phyloP scores from a whole-genome alignment of 768 basidiomycete species.

The Phylloporus scabripes region DNA sequence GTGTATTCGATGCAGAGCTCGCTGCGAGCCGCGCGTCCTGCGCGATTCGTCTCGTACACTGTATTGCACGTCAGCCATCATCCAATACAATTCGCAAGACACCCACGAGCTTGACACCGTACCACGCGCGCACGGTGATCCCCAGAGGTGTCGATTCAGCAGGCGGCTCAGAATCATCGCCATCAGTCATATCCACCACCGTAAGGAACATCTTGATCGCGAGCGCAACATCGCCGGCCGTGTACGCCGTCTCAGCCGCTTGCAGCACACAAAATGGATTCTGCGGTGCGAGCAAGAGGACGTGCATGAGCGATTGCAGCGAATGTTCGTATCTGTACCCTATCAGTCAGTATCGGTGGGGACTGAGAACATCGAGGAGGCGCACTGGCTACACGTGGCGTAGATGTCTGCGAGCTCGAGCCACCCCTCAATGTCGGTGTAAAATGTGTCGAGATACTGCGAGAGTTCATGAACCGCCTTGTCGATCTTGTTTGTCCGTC shows the following conservation, averaged over 20 bases:
- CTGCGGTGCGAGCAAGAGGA: slow-evolving; percentile 75
- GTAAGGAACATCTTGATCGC: slow-evolving; percentile 77
- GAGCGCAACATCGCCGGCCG: slow-evolving; percentile 65
- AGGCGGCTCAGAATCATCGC: slow-evolving; percentile 44
- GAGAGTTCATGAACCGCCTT: slow-evolving; percentile 67
- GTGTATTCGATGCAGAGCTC: slow-evolving; percentile 53
- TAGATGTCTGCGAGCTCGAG: slow-evolving; percentile 81
- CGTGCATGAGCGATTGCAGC: slow-evolving; percentile 74
- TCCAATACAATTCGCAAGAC: background rate
- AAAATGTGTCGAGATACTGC: slow-evolving; percentile 77
- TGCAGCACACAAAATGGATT: slow-evolving; percentile 83
- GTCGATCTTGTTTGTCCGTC: slow-evolving; percentile 56
- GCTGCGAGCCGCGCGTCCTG: slow-evolving; percentile 34
- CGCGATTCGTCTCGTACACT: slow-evolving; percentile 60
- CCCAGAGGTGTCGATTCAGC: slow-evolving; percentile 48
- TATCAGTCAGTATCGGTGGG: background rate
- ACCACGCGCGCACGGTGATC: slow-evolving; percentile 70
- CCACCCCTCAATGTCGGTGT: slow-evolving; percentile 86
- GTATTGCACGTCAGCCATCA: slow-evolving; percentile 1
- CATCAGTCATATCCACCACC: slow-evolving; percentile 72
- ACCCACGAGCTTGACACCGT: slow-evolving; percentile 75
- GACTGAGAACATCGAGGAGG: slow-evolving; percentile 1
- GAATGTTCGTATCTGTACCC: slow-evolving; percentile 60
- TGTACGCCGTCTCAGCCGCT: slow-evolving; percentile 85
- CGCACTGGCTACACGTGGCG: slow-evolving; percentile 67